Percentiles rank a stretch among this genome's conserved stretches.
These are phyloP conservation scores for Stagonosporopsis rhizophila DNA, from an alignment of 2,329 filamentous ascomycete genomes.

Conservation along the genomic window DNA sequence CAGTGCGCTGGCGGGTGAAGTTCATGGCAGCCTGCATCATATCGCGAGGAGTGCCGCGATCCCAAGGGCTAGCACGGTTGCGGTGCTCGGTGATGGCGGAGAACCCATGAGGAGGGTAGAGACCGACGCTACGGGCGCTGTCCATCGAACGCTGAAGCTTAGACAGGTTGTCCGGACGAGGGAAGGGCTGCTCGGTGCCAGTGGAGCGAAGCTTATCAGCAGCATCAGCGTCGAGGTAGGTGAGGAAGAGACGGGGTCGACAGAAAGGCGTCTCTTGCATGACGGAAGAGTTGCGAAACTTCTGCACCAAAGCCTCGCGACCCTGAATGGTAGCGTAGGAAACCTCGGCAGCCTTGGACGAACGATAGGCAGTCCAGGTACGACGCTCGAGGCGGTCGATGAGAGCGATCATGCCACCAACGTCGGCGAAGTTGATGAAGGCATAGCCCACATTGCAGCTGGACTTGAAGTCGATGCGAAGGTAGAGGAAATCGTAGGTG, in stretches of 20 bases:
- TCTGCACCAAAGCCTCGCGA: slow-evolving; percentile 86
- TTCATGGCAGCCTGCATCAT: slow-evolving; percentile 32
- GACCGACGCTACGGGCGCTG: slow-evolving; percentile 84
- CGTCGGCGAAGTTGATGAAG: slow-evolving; percentile 92
- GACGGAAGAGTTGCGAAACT: slow-evolving; percentile 95
- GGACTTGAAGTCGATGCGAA: slow-evolving; percentile 72
- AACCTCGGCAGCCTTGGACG: slow-evolving; percentile 84
- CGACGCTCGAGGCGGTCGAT: slow-evolving; percentile 41
- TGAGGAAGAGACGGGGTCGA: slow-evolving; percentile 73
- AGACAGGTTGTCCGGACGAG: slow-evolving; percentile 79
- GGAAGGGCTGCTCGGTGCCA: slow-evolving; percentile 78
- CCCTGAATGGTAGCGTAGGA: slow-evolving; percentile 99
- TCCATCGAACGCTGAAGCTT: slow-evolving; percentile 89
- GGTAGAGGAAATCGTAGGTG: slow-evolving; percentile 92
- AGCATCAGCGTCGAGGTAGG: slow-evolving; percentile 55
- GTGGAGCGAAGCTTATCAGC: slow-evolving; percentile 53
- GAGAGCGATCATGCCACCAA: slow-evolving; percentile 50
- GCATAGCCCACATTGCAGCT: slow-evolving; percentile 84
- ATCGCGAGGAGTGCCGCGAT: slow-evolving; percentile 72
- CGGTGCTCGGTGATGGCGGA: slow-evolving; percentile 78
- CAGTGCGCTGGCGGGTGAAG: slow-evolving; percentile 26
- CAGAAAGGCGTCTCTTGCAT: slow-evolving; percentile 86
- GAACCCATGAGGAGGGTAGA: slow-evolving; percentile 81
- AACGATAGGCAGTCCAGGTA: slow-evolving; percentile 78
- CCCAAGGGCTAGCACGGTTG: slow-evolving; percentile 77